Base-by-base conservation (phyloP, 805 yeast genomes). In the Metschnikowia borealis region DNA sequence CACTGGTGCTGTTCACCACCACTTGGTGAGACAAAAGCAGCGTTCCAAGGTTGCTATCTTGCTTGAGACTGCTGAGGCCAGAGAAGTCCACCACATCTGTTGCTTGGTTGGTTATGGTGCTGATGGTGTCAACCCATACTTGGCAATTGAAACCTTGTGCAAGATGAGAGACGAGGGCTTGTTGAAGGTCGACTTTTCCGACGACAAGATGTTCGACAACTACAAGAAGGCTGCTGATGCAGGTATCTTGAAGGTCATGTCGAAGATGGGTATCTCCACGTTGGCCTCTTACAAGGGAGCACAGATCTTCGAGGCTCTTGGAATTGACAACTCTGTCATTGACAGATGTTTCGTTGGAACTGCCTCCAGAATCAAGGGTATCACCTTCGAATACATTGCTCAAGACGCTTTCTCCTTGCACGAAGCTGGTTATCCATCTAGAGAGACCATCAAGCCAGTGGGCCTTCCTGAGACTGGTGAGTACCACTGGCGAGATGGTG, bases 241-340 rank as follows among this genome's bases (percentile, higher is more conserved):
- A 49, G 98, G 98, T 71, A 85, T 92, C 60, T 75, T 89, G 62
- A 92, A 94, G 76, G 97, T 94, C 53, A 92, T 92, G 99, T 89
- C 97, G 35, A 92, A 94, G 78, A 94, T 92, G 98, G 99, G 99
- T 78, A 94, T 92, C 61, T 91, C 98, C 32, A 94, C 99, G 31
- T 77, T 92, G 67, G 97, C 97, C 11, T 89, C 97, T n/a, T 92
- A 92, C 74, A 92, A 92, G 74, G 98, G 98, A 70, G 99, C 99
- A 29, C 99, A 92, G 75, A 94, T 92, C 64, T 92, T 94, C 67
- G 99, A 92, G 72, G 96, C 96, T 45, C 76, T 92, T 54, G 99
- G 99, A 70, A 84, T 92, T 54, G 97, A 94, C 68, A 89, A 91
- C 72, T 84, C 96, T 8, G 97, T 92, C 46, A 87, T 92, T 58